Conservation (phyloP, 78 protist species). For the Dictyostelium capitatum region DNA sequence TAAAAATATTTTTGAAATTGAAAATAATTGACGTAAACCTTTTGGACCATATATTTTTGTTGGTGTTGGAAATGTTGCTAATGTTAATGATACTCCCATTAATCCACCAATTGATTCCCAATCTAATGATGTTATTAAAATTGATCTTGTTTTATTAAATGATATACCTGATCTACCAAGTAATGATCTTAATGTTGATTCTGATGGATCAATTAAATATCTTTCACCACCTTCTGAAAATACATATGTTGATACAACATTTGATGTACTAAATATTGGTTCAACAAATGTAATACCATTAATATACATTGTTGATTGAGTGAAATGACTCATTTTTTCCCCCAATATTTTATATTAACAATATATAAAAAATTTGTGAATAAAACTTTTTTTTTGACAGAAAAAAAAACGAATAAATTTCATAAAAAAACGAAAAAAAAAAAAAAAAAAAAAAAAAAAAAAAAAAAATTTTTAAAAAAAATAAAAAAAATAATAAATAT, state of each 20-base stretch:
- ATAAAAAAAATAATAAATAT: no score
- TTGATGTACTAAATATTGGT: neutral
- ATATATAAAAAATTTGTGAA: no score
- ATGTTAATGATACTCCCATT: slow-evolving; percentile 1
- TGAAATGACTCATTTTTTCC: no score
- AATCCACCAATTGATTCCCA: slow-evolving; percentile 69
- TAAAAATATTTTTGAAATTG: neutral
- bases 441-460: no score
- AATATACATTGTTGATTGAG: no score
- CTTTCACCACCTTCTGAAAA: neutral
- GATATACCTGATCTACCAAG: neutral
- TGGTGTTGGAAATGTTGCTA: neutral
- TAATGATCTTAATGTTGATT: neutral
- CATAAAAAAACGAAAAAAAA: no score
- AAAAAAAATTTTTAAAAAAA: no score
- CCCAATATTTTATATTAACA: no score
- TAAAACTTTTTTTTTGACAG: no score
- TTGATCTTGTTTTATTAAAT: neutral
- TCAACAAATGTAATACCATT: neutral
- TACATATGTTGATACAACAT: neutral
- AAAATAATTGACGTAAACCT: slow-evolving; percentile 10
- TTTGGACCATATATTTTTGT: slow-evolving; percentile 46
- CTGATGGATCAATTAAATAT: slow-evolving; percentile 1
- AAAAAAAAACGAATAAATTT: no score
- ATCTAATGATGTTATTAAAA: slow-evolving; percentile 28